Evolutionary conservation across 805 yeast genomes (phyloP).

Genomic region (Ogataea pini): DNA sequence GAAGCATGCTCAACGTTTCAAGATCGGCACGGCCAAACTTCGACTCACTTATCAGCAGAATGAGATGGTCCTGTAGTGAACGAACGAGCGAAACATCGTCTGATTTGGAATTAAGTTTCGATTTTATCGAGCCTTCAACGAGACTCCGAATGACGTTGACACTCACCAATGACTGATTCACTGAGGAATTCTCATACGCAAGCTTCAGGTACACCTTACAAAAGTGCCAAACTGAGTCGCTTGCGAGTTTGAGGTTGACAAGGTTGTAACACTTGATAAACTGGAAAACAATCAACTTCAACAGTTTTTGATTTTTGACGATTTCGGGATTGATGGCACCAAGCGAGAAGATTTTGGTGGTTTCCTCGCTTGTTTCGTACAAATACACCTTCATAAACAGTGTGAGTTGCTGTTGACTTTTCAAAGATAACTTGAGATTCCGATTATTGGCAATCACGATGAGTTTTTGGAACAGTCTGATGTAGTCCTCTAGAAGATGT

Average conservation of each 20-base stretch:
- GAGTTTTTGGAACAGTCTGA: slow-evolving; percentile 51
- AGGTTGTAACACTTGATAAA: slow-evolving; percentile 54
- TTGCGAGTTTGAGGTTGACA: slow-evolving; percentile 55
- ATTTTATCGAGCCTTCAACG: slow-evolving; percentile 54
- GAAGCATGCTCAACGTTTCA: slow-evolving; percentile 43
- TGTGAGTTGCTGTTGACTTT: slow-evolving; percentile 59
- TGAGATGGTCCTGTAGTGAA: slow-evolving; percentile 53
- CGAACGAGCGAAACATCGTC: slow-evolving; percentile 48
- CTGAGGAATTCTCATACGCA: slow-evolving; percentile 30
- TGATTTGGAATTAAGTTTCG: slow-evolving; percentile 49
- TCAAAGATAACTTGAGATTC: slow-evolving; percentile 43
- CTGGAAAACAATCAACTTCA: slow-evolving; percentile 53
- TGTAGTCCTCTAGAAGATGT: slow-evolving; percentile 66
- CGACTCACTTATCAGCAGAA: slow-evolving; percentile 45
- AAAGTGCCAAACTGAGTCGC: slow-evolving; percentile 67
- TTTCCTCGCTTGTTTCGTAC: slow-evolving; percentile 61
- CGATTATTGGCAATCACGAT: slow-evolving; percentile 31
- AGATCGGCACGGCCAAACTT: slow-evolving; percentile 50
- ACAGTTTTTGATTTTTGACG: slow-evolving; percentile 46
- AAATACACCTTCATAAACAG: slow-evolving; percentile 58
- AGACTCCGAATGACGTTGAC: slow-evolving; percentile 47
- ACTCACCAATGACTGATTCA: slow-evolving; percentile 35
- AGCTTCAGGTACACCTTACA: slow-evolving; percentile 51
- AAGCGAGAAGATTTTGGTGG: slow-evolving; percentile 59
- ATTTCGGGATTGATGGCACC: slow-evolving; percentile 77